These are phyloP conservation scores for Botrytis hyacinthi DNA, from an alignment of 2,329 filamentous ascomycete species.

Conservation along the genomic window DNA sequence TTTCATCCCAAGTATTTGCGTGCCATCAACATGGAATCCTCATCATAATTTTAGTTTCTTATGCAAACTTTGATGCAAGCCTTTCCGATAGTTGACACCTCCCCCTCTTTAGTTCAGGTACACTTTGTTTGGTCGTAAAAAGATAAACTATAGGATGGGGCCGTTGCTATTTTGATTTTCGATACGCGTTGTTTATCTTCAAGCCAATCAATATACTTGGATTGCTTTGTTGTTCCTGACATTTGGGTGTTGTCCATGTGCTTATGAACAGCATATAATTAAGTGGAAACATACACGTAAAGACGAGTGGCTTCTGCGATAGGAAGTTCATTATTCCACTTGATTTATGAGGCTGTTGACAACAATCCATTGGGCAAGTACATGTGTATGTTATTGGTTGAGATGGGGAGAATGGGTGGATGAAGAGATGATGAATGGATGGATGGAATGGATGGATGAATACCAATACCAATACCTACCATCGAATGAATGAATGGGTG, in stretches of 20 bases:
- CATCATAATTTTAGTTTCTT: not conserved
- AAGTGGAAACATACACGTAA: slow-evolving; percentile 1
- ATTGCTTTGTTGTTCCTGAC: slow-evolving; percentile 1
- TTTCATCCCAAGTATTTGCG: not conserved
- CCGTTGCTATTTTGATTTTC: slow-evolving; percentile 12
- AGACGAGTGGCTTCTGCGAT: not conserved
- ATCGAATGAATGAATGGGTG: not conserved
- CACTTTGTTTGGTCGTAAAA: not conserved
- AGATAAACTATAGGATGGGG: no score
- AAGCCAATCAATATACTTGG: not conserved
- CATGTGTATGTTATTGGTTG: not conserved
- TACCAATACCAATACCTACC: no score
- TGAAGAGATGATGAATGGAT: not conserved
- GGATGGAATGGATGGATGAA: not conserved
- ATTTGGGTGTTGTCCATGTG: not conserved
- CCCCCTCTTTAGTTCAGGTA: not conserved
- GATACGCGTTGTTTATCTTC: not conserved
- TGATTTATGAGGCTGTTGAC: not conserved
- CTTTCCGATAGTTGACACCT: not conserved
- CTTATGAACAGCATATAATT: not conserved
- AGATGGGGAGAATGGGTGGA: not conserved
- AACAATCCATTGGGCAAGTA: not conserved
- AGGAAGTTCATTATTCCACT: not conserved
- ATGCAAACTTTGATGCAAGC: not conserved
- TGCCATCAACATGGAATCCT: not conserved